These are phyloP conservation scores for Pyrenophora seminiperda DNA, from an alignment of 2,329 filamentous ascomycete species.

Conservation along the genomic window DNA sequence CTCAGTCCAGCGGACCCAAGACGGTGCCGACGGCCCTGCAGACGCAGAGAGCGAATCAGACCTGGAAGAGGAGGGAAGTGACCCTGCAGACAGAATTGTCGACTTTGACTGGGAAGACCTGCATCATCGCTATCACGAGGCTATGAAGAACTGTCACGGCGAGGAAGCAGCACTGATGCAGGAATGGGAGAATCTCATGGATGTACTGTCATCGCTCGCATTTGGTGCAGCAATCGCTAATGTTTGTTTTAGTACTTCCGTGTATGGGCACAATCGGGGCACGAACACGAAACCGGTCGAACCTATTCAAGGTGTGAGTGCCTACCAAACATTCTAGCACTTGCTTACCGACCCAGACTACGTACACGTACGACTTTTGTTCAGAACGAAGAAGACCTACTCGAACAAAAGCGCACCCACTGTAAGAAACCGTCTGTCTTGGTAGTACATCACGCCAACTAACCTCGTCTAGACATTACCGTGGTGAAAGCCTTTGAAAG, in stretches of 20 bases:
- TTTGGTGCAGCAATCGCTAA: slow-evolving; percentile 11
- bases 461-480: slow-evolving; percentile 45
- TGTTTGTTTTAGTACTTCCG: slow-evolving; percentile 70
- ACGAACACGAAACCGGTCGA: slow-evolving; percentile 74
- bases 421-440: slow-evolving; percentile 62
- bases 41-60: slow-evolving; percentile 13
- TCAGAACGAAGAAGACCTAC: slow-evolving; percentile 70
- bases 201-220: slow-evolving; percentile 28
- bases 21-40: slow-evolving; percentile 15
- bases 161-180: slow-evolving; percentile 69
- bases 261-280: slow-evolving; percentile 76
- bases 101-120: slow-evolving; percentile 80
- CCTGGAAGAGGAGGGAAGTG: slow-evolving; percentile 25
- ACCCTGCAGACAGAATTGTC: slow-evolving; percentile 49
- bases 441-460: not conserved
- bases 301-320: slow-evolving; percentile 70
- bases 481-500: slow-evolving; percentile 56
- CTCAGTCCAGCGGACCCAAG: slow-evolving; percentile 29
- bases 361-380: slow-evolving; percentile 80
- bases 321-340: not conserved
- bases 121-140: slow-evolving; percentile 68
- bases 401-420: slow-evolving; percentile 78
- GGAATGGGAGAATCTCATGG: slow-evolving; percentile 63
- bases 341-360: slow-evolving; percentile 57
- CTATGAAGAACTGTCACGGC: slow-evolving; percentile 65